Base-by-base conservation (phyloP, 2,329 filamentous ascomycete species). In the Aspergillus fischeri region DNA sequence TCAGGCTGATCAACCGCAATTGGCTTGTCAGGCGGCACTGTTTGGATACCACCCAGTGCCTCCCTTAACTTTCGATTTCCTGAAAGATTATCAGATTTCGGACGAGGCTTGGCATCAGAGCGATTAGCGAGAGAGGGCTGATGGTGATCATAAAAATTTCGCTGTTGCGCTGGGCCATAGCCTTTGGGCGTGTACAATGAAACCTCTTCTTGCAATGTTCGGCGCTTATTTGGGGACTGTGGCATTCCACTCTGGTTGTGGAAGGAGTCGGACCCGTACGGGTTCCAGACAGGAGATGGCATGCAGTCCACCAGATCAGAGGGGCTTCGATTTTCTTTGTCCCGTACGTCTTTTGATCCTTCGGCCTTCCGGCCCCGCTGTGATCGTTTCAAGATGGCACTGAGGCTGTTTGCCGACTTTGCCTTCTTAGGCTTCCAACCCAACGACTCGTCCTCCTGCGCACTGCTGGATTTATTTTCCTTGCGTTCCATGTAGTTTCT, bases 361-460 rank as follows among this genome's bases (percentile, higher is more conserved):
- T 85, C 82, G 11, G 84, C 82, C 60, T 84, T 83, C 25, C 88
- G 75, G 62, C 85, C 87, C 67, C 87, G 90, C 53, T 86, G 81
- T 9, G 90, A 91, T 56, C 88, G 87, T 56, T 86, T 86, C 52
- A 96, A 82, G 54, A 97, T 82, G 4, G 83, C 86, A 0, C 86
- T 85, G n/a, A 97, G 80, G 70, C 92, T 95, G 32, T 89, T 89
- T 3, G 89, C 83, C 0, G 92, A 96, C 73, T 93, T 96, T 41
- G 84, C 84, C 78, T 93, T 95, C 73, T 85, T 86, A 3, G 80
- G 78, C 56, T 77, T 82, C 53, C 65, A 69, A 28, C 70, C 69
- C n/a, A 75, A 71, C 41, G 66, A 63, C 64, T 74, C 66, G 55
- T 73, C 56, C 52, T 65, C 68, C 2, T 67, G 63, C n/a, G 62